Evolutionary conservation across 2,329 filamentous ascomycete species (phyloP).

Genomic region (Xylariaceae sp.): DNA sequence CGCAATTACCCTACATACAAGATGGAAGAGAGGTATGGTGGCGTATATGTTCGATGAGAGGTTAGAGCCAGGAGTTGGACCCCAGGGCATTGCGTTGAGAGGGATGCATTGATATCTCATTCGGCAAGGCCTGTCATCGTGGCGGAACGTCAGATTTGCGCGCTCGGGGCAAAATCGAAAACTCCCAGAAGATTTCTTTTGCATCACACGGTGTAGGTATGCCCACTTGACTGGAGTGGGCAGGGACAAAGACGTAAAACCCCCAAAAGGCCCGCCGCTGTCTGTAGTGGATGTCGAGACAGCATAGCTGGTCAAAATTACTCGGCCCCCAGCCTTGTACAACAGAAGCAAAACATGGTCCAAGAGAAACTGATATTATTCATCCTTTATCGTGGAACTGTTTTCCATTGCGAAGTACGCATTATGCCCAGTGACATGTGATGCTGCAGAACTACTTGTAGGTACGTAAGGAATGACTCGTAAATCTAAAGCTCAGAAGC

Average conservation of each 20-base stretch:
- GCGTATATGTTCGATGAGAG: constrained; percentile 31
- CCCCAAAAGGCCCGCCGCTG: constrained; percentile 26
- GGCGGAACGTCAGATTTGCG: constrained; percentile 26
- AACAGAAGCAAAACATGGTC: constrained; percentile 25
- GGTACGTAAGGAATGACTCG: too few species aligned
- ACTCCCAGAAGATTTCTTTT: constrained; percentile 35
- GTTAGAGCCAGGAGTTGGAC: constrained; percentile 19
- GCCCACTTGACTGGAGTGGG: constrained; percentile 13
- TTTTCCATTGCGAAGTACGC: neutral
- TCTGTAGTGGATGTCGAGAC: constrained; percentile 25
- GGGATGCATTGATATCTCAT: constrained; percentile 26
- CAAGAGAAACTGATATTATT: constrained; percentile 27
- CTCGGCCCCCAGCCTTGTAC: constrained; percentile 22
- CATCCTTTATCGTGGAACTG: constrained; percentile 13
- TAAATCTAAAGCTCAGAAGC: too few species aligned
- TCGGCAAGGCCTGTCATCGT: constrained; percentile 11
- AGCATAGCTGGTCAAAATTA: constrained; percentile 21
- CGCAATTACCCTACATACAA: constrained; percentile 28
- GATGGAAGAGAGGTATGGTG: constrained; percentile 27
- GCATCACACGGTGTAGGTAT: constrained; percentile 25
- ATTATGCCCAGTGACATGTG: constrained; percentile 8
- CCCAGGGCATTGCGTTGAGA: constrained; percentile 22
- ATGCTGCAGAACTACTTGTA: neutral
- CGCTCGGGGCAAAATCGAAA: constrained; percentile 30
- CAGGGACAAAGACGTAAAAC: constrained; percentile 18